Evolutionary conservation across 306 rosid species (phyloP).

Genomic region (Lotus japonicus): DNA sequence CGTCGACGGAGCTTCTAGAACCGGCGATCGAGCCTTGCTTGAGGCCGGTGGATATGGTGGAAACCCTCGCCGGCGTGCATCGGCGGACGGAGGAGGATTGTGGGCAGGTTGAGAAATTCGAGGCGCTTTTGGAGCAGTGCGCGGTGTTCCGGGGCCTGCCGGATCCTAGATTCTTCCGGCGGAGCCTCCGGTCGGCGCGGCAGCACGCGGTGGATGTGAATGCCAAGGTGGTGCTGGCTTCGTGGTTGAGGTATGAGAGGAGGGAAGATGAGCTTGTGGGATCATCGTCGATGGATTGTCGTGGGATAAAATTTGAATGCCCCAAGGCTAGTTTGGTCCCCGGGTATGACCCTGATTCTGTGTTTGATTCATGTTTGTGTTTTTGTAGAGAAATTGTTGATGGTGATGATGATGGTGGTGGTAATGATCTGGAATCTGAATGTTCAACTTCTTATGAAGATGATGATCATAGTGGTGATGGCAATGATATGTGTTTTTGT

Average conservation of each 20-base stretch:
- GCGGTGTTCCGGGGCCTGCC: slow-evolving; percentile 37
- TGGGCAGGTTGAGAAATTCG: slow-evolving; percentile 39
- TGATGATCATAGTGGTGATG: slow-evolving; percentile 27
- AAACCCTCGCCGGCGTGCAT: slow-evolving; percentile 40
- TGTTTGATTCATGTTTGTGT: slow-evolving; percentile 40
- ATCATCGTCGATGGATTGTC: slow-evolving; percentile 51
- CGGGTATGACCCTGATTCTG: slow-evolving; percentile 59
- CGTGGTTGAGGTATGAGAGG: slow-evolving; percentile 74
- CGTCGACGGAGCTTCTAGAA: slow-evolving; percentile 50
- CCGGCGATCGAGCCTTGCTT: slow-evolving; percentile 53
- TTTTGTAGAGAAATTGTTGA: background rate
- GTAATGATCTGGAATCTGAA: slow-evolving; percentile 21
- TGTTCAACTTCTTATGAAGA: slow-evolving; percentile 50
- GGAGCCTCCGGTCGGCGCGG: slow-evolving; percentile 63
- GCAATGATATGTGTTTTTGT: slow-evolving; percentile 46
- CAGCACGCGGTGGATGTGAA: slow-evolving; percentile 68
- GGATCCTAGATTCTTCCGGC: slow-evolving; percentile 58
- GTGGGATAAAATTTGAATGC: slow-evolving; percentile 66
- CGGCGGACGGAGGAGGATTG: slow-evolving; percentile 42
- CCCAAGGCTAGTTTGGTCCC: slow-evolving; percentile 54
- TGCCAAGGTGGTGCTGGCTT: slow-evolving; percentile 52
- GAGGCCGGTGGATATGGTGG: slow-evolving; percentile 45
- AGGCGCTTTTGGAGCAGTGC: slow-evolving; percentile 54
- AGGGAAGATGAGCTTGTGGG: slow-evolving; percentile 81
- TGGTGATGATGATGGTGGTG: background rate